Evolutionary conservation across 306 rosid genomes (phyloP), one percentile per base, ranked within the genome.

Genomic region (Pterocarpus santalinus): DNA sequence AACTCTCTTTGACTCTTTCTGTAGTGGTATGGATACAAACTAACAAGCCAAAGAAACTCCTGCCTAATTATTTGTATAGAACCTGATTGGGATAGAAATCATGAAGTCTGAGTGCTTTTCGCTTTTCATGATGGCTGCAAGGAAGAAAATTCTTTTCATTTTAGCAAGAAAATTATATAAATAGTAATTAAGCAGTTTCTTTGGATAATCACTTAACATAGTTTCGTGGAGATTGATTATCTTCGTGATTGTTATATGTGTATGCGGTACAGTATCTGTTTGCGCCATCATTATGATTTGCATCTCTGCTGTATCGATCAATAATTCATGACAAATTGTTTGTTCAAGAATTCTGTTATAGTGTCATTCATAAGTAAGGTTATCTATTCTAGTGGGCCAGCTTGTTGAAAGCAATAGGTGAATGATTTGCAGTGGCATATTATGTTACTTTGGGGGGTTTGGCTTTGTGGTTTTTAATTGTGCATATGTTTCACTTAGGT

Each of bases 1-100:
- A n/a, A 3, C 14, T 36, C 16, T 15, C 4, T 47, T 47, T 13
- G 3, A 2, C 12, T 3, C 5, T 13, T 63, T 72, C 56, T 35
- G 34, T 53, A 7, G n/a, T 60, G n/a, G 39, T 46, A 79, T 58
- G 0, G 32, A 51, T 60, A 34, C 11, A 39, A 53, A 41, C 64
- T 56, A 65, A 11, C 65, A 65, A 34, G 41, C 72, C 36, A 35
- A 33, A 33, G 58, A 71, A 55, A 75, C 64, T 41, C 16, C 74
- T 32, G 16, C 69, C 14, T 35, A 38, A 17, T 2, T 53, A 7
- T 43, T 38, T 82, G 61, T 30, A 16, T 61, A 51, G 36, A 77
- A 10, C 49, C 17, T 74, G 47, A 14, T 68, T 17, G 2, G 2
- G 46, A 32, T 17, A 38, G 47, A 57, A 67, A 9, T 68, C 17